Evolutionary conservation across 257 asterid species (phyloP).

Genomic region (Penstemon barbatus): DNA sequence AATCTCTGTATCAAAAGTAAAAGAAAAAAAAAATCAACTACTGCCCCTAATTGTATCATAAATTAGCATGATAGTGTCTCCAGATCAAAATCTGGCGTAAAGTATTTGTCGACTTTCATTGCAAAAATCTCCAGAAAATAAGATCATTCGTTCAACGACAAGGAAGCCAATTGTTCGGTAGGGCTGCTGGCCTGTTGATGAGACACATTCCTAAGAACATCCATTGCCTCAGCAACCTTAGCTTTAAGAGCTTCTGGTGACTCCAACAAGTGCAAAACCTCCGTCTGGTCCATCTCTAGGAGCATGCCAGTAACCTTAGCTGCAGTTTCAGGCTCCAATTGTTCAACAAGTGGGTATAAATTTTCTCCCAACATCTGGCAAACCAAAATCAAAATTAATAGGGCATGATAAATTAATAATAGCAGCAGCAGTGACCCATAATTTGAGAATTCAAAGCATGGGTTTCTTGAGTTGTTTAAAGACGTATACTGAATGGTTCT

Average conservation of each 20-base stretch:
- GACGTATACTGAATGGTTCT: no score
- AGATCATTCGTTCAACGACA: constrained; percentile 36
- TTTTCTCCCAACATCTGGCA: constrained; percentile 61
- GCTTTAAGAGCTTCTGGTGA: constrained; percentile 63
- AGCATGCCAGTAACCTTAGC: constrained; percentile 67
- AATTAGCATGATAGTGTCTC: neutral
- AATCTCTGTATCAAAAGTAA: neutral
- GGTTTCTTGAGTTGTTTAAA: neutral
- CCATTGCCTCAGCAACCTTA: constrained; percentile 65
- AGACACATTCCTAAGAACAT: constrained; percentile 50
- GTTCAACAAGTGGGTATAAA: constrained; percentile 58
- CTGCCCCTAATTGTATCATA: neutral
- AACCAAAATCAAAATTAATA: neutral
- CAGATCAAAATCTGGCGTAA: no score
- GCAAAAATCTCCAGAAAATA: no score
- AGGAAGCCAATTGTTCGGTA: constrained; percentile 48
- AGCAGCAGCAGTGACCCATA: neutral
- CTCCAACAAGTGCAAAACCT: constrained; percentile 58
- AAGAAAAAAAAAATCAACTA: neutral
- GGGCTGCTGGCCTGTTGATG: constrained; percentile 45
- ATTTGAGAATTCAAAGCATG: neutral
- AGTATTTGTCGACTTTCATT: no score
- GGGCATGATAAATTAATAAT: neutral
- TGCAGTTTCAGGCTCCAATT: constrained; percentile 60
- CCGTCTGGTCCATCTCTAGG: constrained; percentile 66